phyloP scores from a whole-genome alignment of 2,329 filamentous ascomycete species.

The Penicillium crustosum region DNA sequence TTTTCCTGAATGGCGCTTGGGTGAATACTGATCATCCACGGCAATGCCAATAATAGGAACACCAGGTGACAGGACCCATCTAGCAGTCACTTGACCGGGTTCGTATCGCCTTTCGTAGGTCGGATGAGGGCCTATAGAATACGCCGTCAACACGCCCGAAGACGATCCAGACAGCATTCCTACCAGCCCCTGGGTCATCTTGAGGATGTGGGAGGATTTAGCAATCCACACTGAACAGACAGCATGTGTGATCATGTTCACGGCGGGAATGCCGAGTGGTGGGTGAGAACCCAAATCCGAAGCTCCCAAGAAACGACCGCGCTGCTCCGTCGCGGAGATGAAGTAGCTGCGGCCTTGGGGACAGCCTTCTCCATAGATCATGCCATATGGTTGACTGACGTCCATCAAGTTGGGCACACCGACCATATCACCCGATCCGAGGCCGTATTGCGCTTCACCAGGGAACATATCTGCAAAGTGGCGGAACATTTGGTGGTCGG shows the following conservation, averaged over 20 bases:
- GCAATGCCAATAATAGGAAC: conserved; percentile 84
- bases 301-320: conserved; percentile 70
- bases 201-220: conserved; percentile 71
- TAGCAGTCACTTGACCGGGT: conserved; percentile 77
- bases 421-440: conserved; percentile 72
- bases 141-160: conserved; percentile 76
- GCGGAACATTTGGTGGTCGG: conserved; percentile 70
- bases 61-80: conserved; percentile 87
- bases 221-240: conserved; percentile 86
- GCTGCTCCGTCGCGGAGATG: conserved; percentile 69
- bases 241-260: conserved; percentile 68
- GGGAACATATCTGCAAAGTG: conserved; percentile 78
- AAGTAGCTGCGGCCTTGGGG: conserved; percentile 81
- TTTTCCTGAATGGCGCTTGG: conserved; percentile 65
- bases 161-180: conserved; percentile 84
- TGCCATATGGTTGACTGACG: conserved; percentile 79
- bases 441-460: conserved; percentile 71
- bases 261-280: conserved; percentile 71
- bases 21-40: conserved; percentile 78
- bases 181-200: conserved; percentile 71
- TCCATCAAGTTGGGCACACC: conserved; percentile 86
- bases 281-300: conserved; percentile 62
- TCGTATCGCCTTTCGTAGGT: conserved; percentile 62
- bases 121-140: conserved; percentile 66
- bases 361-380: conserved; percentile 81